Conservation (phyloP, 2,329 filamentous ascomycete genomes). For the Pestalotiopsis sp. region DNA sequence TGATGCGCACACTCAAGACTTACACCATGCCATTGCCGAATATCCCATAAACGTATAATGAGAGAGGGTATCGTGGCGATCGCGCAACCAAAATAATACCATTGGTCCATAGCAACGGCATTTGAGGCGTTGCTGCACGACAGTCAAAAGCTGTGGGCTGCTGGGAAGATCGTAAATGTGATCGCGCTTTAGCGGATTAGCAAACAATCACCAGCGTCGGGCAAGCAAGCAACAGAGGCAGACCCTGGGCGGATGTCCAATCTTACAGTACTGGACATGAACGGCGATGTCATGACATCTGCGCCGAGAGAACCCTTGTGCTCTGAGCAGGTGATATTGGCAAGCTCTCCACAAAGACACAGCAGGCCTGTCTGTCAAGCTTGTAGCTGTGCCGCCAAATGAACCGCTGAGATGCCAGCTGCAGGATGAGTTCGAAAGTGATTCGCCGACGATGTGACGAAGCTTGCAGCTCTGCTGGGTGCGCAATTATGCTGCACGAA, state of each 20-base stretch:
- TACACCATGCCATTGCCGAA: neutral
- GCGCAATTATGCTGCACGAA: neutral
- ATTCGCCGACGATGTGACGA: constrained; percentile 2
- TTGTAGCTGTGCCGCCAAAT: neutral
- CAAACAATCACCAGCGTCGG: neutral
- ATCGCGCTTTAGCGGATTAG: neutral
- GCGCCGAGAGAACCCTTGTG: neutral
- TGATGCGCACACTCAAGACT: neutral
- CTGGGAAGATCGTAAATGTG: neutral
- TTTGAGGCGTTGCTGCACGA: neutral
- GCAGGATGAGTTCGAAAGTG: neutral
- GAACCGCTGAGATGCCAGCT: neutral
- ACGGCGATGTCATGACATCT: neutral
- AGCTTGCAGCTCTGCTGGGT: neutral
- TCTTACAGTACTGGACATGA: neutral
- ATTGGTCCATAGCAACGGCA: neutral
- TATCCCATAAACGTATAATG: neutral
- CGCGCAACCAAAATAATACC: neutral
- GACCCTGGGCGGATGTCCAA: neutral
- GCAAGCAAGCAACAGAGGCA: neutral
- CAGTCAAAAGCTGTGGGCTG: neutral
- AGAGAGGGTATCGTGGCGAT: neutral
- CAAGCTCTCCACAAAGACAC: neutral
- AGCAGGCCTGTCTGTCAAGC: neutral
- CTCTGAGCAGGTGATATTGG: neutral